Percentiles rank a stretch among this genome's conserved stretches.
Conservation (phyloP, 768 basidiomycete genomes). For the Amanita pallidorosea region DNA sequence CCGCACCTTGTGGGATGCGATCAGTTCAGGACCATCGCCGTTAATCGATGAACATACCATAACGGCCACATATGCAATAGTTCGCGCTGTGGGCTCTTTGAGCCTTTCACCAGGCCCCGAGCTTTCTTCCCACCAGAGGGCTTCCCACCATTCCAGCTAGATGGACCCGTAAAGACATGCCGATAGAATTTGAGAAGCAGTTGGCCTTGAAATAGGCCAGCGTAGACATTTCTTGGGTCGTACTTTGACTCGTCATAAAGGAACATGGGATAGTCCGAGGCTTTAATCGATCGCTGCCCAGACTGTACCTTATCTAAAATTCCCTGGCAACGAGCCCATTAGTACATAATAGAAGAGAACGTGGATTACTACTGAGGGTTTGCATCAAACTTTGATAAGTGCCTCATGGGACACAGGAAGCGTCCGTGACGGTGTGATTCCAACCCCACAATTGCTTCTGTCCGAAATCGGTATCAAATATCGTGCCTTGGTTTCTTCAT, state of each 20-base stretch:
- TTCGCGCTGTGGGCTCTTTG: not conserved
- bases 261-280: not conserved
- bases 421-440: not conserved
- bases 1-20: not conserved
- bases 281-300: not conserved
- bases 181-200: not conserved
- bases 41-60: slow-evolving; percentile 1
- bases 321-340: not conserved
- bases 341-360: not conserved
- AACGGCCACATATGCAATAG: slow-evolving; percentile 1
- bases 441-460: not conserved
- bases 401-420: not conserved
- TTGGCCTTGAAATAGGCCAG: not conserved
- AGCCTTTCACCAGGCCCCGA: not conserved
- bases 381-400: not conserved
- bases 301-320: not conserved
- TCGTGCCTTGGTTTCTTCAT: not conserved
- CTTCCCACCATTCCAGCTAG: not conserved
- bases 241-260: not conserved
- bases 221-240: not conserved
- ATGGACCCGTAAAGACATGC: not conserved
- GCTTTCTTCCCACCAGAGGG: not conserved
- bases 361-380: not conserved
- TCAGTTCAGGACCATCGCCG: too few relatives aligned
- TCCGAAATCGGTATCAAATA: not conserved